phyloP scores from a whole-genome alignment of 345 rosid genomes.

The Salix purpurea region DNA sequence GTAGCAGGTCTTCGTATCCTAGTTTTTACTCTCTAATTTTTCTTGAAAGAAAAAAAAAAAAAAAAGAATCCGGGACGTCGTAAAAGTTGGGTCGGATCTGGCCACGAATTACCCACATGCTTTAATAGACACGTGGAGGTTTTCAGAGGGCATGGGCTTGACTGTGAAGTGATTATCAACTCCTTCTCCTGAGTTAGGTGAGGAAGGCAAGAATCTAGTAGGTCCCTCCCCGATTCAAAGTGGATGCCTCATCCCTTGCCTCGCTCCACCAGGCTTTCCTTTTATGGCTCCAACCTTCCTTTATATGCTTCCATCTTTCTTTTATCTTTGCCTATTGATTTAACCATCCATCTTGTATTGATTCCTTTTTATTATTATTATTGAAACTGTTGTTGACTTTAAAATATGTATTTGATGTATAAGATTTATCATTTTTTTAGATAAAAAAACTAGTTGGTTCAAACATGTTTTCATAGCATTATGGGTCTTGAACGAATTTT shows the following conservation, averaged over 20 bases:
- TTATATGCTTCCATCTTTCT: neutral
- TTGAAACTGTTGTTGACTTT: no score
- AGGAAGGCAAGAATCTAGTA: no score
- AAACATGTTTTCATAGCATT: no score
- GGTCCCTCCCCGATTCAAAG: neutral
- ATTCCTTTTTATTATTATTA: no score
- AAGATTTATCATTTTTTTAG: no score
- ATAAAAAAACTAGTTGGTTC: no score
- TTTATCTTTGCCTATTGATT: no score
- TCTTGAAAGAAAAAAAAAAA: no score
- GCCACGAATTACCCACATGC: neutral
- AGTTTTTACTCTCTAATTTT: neutral
- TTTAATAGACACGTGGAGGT: neutral
- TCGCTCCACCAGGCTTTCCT: neutral
- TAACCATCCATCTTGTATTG: no score
- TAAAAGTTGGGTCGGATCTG: neutral
- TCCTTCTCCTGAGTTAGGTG: neutral
- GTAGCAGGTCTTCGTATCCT: constrained; percentile 31
- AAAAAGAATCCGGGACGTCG: neutral
- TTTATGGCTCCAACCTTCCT: neutral
- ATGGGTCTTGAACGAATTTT: no score
- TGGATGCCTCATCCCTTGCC: neutral
- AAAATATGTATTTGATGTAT: no score
- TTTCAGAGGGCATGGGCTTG: neutral
- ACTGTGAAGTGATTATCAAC: neutral